Evolutionary conservation across 768 basidiomycete species (phyloP), one percentile per base, ranked within the genome.

Genomic region (Zangia roseola): DNA sequence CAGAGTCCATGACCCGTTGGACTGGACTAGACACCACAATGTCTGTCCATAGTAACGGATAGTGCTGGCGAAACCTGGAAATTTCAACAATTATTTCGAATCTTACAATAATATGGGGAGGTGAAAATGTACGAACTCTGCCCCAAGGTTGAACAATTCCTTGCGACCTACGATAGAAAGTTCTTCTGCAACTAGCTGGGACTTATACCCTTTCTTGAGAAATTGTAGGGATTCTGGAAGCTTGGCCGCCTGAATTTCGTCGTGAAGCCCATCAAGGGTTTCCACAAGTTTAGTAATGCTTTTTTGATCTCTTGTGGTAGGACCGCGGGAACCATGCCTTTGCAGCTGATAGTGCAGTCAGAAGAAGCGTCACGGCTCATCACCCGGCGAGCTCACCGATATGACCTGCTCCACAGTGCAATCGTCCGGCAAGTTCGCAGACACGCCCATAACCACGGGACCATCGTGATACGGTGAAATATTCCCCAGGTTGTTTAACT

Each of bases 261-360:
- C 54, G n/a, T 50, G 50, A 17, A 55, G 40, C 21, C 54, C 53
- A 8, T 53, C 56, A 19, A 74, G 64, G 38, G 64, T 69, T 17
- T 50, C 43, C 23, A 62, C 61, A 23, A 74, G 63, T 48, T 65
- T 58, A 3, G 58, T 53, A 43, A 71, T 66, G 53, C 54, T 61
- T 5, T 6, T 16, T 48, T n/a, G 64, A 63, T 64, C 62, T 24
- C 49, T 53, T 17, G 59, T 58, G 28, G 31, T 31, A 31, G 68
- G 72, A 51, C 59, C 66, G 25, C 70, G 69, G 42, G 65, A 65
- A 20, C 74, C 71, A 49, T 74, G 73, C 38, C 71, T 54, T 49
- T 67, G 68, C 61, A 73, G 63, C 71, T 73, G 40, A 30, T 8
- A 16, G n/a, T 23, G n/a, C 19, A 21, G 8, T 24, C 13, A 6